Evolutionary conservation across 2,329 filamentous ascomycete species (phyloP).

Genomic region (Fusarium proliferatum): DNA sequence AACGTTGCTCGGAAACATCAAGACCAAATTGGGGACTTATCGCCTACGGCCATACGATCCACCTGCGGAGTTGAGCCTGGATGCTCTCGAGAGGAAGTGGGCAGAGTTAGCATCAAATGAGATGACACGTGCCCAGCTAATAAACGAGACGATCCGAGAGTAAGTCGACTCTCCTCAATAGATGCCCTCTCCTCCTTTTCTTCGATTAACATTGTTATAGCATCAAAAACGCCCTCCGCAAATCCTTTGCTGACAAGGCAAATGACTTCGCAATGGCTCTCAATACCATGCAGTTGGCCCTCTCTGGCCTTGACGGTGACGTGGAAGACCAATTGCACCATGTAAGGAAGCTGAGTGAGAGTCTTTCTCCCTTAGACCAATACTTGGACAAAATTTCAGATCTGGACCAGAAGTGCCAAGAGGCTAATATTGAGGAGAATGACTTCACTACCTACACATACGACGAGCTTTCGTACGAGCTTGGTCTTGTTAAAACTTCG

Average conservation of each 20-base stretch:
- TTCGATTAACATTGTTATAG: slow-evolving; percentile 55
- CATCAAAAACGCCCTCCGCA: slow-evolving; percentile 95
- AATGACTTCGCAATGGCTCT: slow-evolving; percentile 97
- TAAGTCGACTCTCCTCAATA: slow-evolving; percentile 55
- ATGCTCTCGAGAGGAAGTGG: slow-evolving; percentile 88
- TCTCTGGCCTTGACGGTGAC: slow-evolving; percentile 96
- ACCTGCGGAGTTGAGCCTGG: slow-evolving; percentile 82
- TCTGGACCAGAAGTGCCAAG: slow-evolving; percentile 88
- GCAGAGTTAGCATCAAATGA: slow-evolving; percentile 81
- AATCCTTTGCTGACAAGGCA: slow-evolving; percentile 95
- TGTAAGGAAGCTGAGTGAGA: slow-evolving; percentile 85
- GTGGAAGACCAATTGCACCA: slow-evolving; percentile 94
- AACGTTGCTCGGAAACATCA: slow-evolving; percentile 95
- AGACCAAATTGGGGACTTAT: slow-evolving; percentile 97
- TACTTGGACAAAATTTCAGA: slow-evolving; percentile 89
- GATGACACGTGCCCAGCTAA: slow-evolving; percentile 88
- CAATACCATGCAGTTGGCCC: slow-evolving; percentile 93
- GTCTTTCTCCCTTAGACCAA: slow-evolving; percentile 86
- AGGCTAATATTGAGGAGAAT: slow-evolving; percentile 99
- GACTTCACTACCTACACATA: slow-evolving; percentile 99
- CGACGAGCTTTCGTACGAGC: slow-evolving; percentile 93
- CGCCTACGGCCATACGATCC: slow-evolving; percentile 91
- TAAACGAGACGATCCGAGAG: slow-evolving; percentile 98
- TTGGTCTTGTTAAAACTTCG: slow-evolving; percentile 88
- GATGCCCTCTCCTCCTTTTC: neutral